Conservation (phyloP, 768 basidiomycete genomes). For the Kwoniella bestiolae region DNA sequence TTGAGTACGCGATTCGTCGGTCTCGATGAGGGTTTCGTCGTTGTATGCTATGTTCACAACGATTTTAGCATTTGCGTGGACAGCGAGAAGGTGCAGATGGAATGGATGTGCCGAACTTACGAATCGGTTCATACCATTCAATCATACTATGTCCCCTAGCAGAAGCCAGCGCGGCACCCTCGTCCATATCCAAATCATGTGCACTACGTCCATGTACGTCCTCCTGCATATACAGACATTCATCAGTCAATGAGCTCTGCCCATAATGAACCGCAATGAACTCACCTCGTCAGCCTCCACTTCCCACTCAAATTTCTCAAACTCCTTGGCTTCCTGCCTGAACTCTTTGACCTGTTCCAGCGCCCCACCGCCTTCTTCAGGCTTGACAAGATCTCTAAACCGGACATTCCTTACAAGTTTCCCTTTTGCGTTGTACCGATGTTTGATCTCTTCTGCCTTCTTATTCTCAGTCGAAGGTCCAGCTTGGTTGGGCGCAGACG, state of each 20-base stretch:
- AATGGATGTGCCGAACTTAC: no score
- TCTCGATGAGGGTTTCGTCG: conserved; percentile 15
- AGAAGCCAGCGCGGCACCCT: conserved; percentile 32
- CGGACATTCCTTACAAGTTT: conserved; percentile 26
- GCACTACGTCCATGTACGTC: conserved; percentile 29
- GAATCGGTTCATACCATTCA: conserved; percentile 46
- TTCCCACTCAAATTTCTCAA: conserved; percentile 39
- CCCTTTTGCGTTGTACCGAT: conserved; percentile 27
- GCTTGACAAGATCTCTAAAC: conserved; percentile 36
- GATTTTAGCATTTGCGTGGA: no score
- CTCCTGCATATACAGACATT: conserved; percentile 14
- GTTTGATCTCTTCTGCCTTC: conserved; percentile 17
- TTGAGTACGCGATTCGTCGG: conserved; percentile 34
- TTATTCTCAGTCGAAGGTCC: background rate
- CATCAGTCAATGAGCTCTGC: no score
- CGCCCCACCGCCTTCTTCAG: conserved; percentile 27
- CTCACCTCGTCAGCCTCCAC: conserved; percentile 28
- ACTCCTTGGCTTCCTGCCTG: conserved; percentile 37
- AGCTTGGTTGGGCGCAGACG: background rate
- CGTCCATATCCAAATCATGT: conserved; percentile 35
- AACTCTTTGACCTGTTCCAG: conserved; percentile 37
- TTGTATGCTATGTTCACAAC: conserved; percentile 20
- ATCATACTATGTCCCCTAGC: conserved; percentile 23
- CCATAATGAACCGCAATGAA: no score
- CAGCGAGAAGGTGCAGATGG: no score